Evolutionary conservation across 1,284 basidiomycete species (phyloP), one percentile per base, ranked within the genome.

Genomic region (Vanrija humicola): DNA sequence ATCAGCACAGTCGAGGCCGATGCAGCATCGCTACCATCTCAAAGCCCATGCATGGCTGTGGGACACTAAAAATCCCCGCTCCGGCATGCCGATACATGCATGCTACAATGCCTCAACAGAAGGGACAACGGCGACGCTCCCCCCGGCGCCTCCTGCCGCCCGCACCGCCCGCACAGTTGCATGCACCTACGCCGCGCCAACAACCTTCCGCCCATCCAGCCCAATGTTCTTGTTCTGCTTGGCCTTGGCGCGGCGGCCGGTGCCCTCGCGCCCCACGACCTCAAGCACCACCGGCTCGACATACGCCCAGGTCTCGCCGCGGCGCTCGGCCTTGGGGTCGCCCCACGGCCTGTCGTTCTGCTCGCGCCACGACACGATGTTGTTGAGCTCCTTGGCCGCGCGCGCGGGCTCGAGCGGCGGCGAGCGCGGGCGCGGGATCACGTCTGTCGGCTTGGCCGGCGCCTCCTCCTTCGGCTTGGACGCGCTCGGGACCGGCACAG

Each of bases 321-420:
- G 26, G 7, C 52, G 54, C 43, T 62, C 66, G 1, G 54, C 46
- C 46, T 67, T 69, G 52, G 64, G 48, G 63, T 76, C 67, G 0
- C 66, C 72, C 69, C 70, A 76, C 15, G 68, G 68, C 40, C 72
- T 50, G 58, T 70, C 70, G 28, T 68, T 52, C 49, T 67, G 68
- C 23, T 58, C 29, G 19, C 69, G 54, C 67, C 66, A 72, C 18
- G 46, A 50, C 1, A 58, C 38, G 23, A 58, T 51, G 54, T 67
- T 73, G 15, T 46, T 50, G 47, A 66, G 52, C 43, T 71, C 72
- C 56, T 70, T 70, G 16, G 64, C 68, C 0, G 59, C 44, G 29
- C 63, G 62, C 0, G 44, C 48, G 2, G 29, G 15, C 46, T 74
- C 70, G n/a, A 67, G 48, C 19, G 71, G 69, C 4, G 63, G 50